Evolutionary conservation across 805 yeast species (phyloP).

Genomic region (Metschnikowia reukaufii): DNA sequence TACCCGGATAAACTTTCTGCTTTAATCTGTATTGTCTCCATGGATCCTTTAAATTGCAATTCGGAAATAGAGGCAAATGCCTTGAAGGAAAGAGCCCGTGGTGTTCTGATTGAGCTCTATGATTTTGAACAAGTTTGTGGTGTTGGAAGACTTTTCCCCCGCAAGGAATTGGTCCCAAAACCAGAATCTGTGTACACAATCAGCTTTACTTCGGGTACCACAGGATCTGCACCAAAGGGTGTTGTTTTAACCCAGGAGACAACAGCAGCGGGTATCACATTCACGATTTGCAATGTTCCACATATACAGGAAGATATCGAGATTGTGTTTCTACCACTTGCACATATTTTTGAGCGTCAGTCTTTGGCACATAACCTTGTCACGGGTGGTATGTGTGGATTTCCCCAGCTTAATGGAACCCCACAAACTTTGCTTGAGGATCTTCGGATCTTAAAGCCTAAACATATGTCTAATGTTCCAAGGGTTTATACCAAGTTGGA

Average conservation of each 20-base stretch:
- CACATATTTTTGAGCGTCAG: constrained; percentile 39
- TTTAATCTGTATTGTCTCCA: constrained; percentile 25
- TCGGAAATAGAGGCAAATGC: constrained; percentile 12
- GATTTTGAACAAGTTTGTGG: constrained; percentile 24
- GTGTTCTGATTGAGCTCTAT: constrained; percentile 19
- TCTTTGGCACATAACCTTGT: constrained; percentile 22
- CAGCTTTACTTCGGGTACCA: constrained; percentile 30
- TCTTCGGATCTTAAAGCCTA: constrained; percentile 26
- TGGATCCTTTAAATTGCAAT: constrained; percentile 27
- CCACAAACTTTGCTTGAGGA: constrained; percentile 28
- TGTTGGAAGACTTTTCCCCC: constrained; percentile 25
- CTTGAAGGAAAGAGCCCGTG: constrained; percentile 34
- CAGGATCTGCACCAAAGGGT: constrained; percentile 29
- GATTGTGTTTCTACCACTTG: constrained; percentile 33
- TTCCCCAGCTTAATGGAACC: constrained; percentile 24
- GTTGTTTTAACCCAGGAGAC: constrained; percentile 23
- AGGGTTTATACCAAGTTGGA: constrained; percentile 29
- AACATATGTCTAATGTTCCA: constrained; percentile 27
- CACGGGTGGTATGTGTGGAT: constrained; percentile 28
- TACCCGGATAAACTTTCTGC: constrained; percentile 18
- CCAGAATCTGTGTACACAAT: constrained; percentile 25
- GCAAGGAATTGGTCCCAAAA: constrained; percentile 17
- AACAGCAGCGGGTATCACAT: constrained; percentile 22
- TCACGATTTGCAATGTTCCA: constrained; percentile 16
- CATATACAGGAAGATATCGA: constrained; percentile 15